A percentile compares a stretch with the other conserved stretches of the same genome.
Conservation (phyloP, 805 yeast genomes). For the Ogataea populi-albae region DNA sequence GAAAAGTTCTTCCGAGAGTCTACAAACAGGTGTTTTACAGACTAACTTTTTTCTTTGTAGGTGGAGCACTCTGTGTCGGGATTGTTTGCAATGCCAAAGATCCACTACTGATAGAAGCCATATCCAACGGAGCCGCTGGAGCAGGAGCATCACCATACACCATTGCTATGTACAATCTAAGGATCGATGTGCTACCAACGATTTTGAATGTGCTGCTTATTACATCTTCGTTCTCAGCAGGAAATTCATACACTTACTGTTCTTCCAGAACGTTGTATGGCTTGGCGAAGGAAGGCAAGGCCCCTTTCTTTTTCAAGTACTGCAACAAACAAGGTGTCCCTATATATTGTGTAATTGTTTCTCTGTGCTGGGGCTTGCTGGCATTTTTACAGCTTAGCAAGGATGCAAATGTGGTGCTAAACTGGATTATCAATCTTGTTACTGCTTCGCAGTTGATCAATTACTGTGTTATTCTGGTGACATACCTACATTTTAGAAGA, state of each 20-base stretch:
- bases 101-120: conserved; percentile 39
- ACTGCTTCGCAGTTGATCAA: conserved; percentile 48
- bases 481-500: conserved; percentile 41
- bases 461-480: conserved; percentile 43
- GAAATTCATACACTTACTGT: conserved; percentile 72
- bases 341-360: conserved; percentile 49
- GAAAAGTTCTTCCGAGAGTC: conserved; percentile 38
- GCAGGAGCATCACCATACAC: conserved; percentile 79
- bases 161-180: conserved; percentile 65
- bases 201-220: conserved; percentile 73
- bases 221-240: conserved; percentile 74
- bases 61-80: conserved; percentile 42
- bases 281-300: conserved; percentile 64
- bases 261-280: conserved; percentile 64
- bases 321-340: conserved; percentile 73
- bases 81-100: conserved; percentile 38
- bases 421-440: conserved; percentile 45
- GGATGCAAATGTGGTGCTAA: conserved; percentile 34
- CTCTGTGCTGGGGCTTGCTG: conserved; percentile 58
- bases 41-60: conserved; percentile 42
- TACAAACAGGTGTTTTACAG: conserved; percentile 43
- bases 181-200: conserved; percentile 63
- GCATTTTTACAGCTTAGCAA: conserved; percentile 57
- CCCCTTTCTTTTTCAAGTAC: conserved; percentile 60
- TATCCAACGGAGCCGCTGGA: conserved; percentile 58